Evolutionary conservation across 306 rosid species (phyloP).

Genomic region (Dicorynia guianensis): DNA sequence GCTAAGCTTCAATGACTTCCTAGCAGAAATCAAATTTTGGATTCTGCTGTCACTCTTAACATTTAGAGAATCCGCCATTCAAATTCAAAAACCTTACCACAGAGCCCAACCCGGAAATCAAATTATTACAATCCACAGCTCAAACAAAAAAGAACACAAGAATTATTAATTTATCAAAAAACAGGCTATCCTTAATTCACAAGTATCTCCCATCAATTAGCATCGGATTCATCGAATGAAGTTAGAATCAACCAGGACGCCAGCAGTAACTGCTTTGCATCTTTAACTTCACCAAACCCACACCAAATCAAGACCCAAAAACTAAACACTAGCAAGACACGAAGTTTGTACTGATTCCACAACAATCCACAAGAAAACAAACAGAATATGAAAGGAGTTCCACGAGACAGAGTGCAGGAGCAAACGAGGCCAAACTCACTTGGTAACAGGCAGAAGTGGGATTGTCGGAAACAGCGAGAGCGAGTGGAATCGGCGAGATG

Average conservation of each 20-base stretch:
- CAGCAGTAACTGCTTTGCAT: slow-evolving; percentile 11
- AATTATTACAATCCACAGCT: slow-evolving; percentile 32
- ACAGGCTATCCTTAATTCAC: slow-evolving; percentile 17
- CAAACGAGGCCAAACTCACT: slow-evolving; percentile 44
- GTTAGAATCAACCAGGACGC: slow-evolving; percentile 39
- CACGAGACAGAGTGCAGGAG: not conserved
- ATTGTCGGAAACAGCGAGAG: slow-evolving; percentile 5
- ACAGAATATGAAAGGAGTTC: slow-evolving; percentile 5
- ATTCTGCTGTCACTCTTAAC: slow-evolving; percentile 43
- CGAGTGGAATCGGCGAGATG: slow-evolving; percentile 55
- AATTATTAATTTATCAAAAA: slow-evolving; percentile 29
- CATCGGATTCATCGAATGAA: slow-evolving; percentile 61
- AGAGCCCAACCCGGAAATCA: slow-evolving; percentile 38
- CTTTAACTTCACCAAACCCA: slow-evolving; percentile 33
- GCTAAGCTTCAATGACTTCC: slow-evolving; percentile 75
- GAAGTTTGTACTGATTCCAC: slow-evolving; percentile 22
- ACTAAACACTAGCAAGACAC: slow-evolving; percentile 22
- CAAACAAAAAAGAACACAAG: slow-evolving; percentile 14
- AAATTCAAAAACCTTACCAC: slow-evolving; percentile 34
- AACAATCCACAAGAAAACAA: not conserved
- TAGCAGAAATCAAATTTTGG: slow-evolving; percentile 70
- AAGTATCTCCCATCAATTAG: slow-evolving; percentile 27
- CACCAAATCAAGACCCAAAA: slow-evolving; percentile 26
- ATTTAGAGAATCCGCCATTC: slow-evolving; percentile 70
- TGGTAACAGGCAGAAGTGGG: slow-evolving; percentile 8